These are phyloP conservation scores for Lonicera japonica DNA, from an alignment of 129 eudicot species.

Conservation along the genomic window DNA sequence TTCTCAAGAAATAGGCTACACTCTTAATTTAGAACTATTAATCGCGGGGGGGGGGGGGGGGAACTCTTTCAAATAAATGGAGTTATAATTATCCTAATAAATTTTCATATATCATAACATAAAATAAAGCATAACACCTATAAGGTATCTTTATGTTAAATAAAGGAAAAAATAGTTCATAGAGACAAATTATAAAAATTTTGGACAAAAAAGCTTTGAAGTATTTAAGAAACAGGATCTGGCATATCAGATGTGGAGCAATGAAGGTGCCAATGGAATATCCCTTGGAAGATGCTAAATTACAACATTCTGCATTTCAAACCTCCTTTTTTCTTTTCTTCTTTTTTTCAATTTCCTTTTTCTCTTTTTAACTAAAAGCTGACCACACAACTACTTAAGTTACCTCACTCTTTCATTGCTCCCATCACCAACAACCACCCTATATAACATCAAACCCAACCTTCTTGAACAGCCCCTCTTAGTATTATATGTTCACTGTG, in stretches of 20 bases:
- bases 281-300: slow-evolving; percentile 42
- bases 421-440: slow-evolving; percentile 17
- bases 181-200: not conserved
- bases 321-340: slow-evolving; percentile 1
- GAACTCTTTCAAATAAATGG: too few relatives aligned
- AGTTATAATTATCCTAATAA: too few relatives aligned
- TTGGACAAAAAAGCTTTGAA: slow-evolving; percentile 1
- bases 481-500: too few relatives aligned
- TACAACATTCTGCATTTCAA: slow-evolving; percentile 4
- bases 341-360: slow-evolving; percentile 6
- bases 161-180: not conserved
- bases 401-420: slow-evolving; percentile 28
- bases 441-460: slow-evolving; percentile 16
- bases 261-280: slow-evolving; percentile 43
- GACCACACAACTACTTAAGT: slow-evolving; percentile 26
- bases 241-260: slow-evolving; percentile 23
- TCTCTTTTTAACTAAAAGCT: slow-evolving; percentile 17
- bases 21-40: too few relatives aligned
- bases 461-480: slow-evolving; percentile 33
- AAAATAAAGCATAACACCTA: not conserved
- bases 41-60: too few relatives aligned
- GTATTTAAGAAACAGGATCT: not conserved
- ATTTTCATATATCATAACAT: not conserved
- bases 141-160: not conserved
- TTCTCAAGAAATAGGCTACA: too few relatives aligned